Percentiles rank a stretch among this genome's conserved stretches.
phyloP scores from a whole-genome alignment of 2,329 filamentous ascomycete genomes.

The Coniochaeta prunicola region DNA sequence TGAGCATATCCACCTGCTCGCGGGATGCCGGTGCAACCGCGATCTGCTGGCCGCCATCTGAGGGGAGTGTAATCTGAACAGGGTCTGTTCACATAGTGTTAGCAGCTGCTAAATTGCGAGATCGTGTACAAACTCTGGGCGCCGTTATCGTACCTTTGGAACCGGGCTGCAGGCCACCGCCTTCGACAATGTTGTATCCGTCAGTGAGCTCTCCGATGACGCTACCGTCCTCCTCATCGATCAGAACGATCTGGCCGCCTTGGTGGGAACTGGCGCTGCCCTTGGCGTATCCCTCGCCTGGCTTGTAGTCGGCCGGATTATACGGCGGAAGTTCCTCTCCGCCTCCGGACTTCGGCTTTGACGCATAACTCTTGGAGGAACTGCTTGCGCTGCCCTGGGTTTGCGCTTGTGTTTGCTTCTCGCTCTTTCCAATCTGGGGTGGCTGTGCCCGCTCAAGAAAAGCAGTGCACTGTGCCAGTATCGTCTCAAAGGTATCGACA shows the following conservation, averaged over 20 bases:
- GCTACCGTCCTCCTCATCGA: conserved; percentile 94
- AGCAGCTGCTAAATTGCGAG: not conserved
- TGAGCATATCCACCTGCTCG: conserved; percentile 67
- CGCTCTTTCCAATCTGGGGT: conserved; percentile 28
- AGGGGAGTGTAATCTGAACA: conserved; percentile 69
- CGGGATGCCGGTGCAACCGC: conserved; percentile 59
- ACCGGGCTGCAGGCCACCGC: conserved; percentile 69
- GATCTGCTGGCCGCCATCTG: conserved; percentile 57
- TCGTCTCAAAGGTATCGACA: conserved; percentile 93
- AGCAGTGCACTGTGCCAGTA: conserved; percentile 93
- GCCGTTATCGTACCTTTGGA: conserved; percentile 67
- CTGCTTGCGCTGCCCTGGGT: not conserved
- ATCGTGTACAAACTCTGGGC: not conserved
- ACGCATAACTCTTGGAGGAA: not conserved
- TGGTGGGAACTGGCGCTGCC: conserved; percentile 51
- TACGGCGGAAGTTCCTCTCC: conserved; percentile 53
- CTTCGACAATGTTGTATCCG: conserved; percentile 73
- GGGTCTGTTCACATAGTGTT: conserved; percentile 41
- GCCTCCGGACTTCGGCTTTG: conserved; percentile 14
- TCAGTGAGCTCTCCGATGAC: conserved; percentile 88
- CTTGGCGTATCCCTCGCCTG: conserved; percentile 69
- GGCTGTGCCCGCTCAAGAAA: conserved; percentile 81
- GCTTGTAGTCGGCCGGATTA: conserved; percentile 73
- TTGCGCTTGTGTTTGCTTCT: conserved; percentile 12
- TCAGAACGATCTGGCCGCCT: conserved; percentile 75